Evolutionary conservation across 2,329 filamentous ascomycete species (phyloP), one percentile per base, ranked within the genome.

Genomic region (Exophiala phaeomuriformis): DNA sequence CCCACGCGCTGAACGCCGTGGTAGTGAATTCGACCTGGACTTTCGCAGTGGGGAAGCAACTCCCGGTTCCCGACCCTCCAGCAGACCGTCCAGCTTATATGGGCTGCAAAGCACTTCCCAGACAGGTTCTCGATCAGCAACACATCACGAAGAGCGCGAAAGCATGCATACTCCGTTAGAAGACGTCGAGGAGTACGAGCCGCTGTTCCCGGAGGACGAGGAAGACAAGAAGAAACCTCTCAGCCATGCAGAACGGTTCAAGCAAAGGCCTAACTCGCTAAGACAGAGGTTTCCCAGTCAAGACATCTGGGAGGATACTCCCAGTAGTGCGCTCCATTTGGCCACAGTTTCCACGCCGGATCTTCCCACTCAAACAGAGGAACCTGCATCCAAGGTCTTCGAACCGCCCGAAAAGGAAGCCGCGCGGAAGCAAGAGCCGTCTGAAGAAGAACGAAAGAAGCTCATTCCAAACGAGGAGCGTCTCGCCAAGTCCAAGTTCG

Each of bases 221-320:
- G 86, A 90, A 10, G 77, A 79, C 2, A 79, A 82, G 52, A 71
- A 77, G 28, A 72, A 77, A 52, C 74, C 73, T 5, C 66, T 77
- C 47, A 75, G 75, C n/a, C 71, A 75, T 32, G 72, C 72, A 32
- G 76, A 82, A 54, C 77, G 77, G 59, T 73, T 82, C 61, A 82
- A 81, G 68, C 71, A 69, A 52, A 73, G 75, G 36, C 72, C 76
- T 3, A 74, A 77, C 37, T 57, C 74, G 51, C 76, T 81, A 59
- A 73, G 78, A 56, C 80, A 82, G 59, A 85, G 85, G 57, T 98
- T 98, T 70, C 93, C 93, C 1, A 96, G 90, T 69, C 86, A 90
- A 68, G 93, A 98, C 67, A 82, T 97, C 39, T 98, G 93, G 93
- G 93, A 98, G 72, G 94, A 98, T 68, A 85, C 89, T 0, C 93